Evolutionary conservation across 179 eudicot genomes (phyloP), one percentile per base, ranked within the genome.

Genomic region (Gypsophila paniculata): DNA sequence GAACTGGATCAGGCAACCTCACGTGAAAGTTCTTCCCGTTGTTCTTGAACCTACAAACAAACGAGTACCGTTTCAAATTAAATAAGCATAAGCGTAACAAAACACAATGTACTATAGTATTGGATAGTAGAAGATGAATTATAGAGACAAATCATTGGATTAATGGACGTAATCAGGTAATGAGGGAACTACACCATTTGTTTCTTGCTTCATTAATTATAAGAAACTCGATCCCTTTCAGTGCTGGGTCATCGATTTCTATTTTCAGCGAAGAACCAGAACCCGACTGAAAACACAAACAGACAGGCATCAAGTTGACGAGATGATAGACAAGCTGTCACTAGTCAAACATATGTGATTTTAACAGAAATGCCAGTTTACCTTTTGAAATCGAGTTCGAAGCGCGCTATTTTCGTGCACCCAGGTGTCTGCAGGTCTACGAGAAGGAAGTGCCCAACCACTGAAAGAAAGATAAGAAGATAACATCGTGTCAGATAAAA

Each of bases 181-280:
- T 12, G 21, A n/a, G 39, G 23, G 38, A 44, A 39, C 66, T 69
- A 76, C 78, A 95, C 99, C 99, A 95, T 81, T 77, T 90, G 74
- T 92, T 87, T 36, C 82, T 86, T 77, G 85, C 89, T 84, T 95
- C 98, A 79, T 92, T 90, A 73, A 79, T 75, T 72, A 95, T 80
- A 65, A 95, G 90, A 80, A 95, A 95, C 84, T 95, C 99, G 44
- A 95, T 80, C 73, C 96, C 97, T 84, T 85, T 85, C 76, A 92
- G 70, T 34, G 83, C 79, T 61, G 93, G 86, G 78, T 95, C 98
- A 68, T 89, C 95, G 82, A 95, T 87, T 89, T 90, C 98, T 69
- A 95, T 72, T 68, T 58, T 85, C 76, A 95, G 74, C 46, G 73
- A 77, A 71, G 86, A 82, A 78, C 79, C 79, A 71, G 85, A 74